phyloP scores from a whole-genome alignment of 805 yeast genomes.

The Teunomyces kruisii region DNA sequence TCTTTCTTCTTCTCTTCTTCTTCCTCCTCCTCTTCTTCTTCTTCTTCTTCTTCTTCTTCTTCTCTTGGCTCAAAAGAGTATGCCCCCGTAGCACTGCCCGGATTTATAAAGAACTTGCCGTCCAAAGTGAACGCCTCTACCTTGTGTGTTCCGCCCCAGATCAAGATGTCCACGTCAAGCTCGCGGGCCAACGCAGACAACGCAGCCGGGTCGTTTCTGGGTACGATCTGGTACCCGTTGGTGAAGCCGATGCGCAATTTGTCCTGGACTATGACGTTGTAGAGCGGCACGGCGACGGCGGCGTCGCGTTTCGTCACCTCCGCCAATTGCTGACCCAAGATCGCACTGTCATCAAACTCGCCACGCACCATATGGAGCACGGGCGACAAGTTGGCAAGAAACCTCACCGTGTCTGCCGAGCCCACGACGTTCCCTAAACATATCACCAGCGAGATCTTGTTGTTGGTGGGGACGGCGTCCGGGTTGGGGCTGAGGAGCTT shows the following conservation, averaged over 20 bases:
- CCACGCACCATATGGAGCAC: conserved; percentile 79
- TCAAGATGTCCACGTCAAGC: conserved; percentile 84
- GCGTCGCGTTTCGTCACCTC: conserved; percentile 10
- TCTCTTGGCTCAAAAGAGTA: conserved; percentile 62
- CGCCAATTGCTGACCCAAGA: conserved; percentile 32
- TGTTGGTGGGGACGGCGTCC: conserved; percentile 32
- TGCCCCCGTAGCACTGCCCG: conserved; percentile 97
- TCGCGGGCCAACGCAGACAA: conserved; percentile 81
- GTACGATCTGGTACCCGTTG: conserved; percentile 80
- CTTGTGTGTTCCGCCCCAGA: conserved; percentile 92
- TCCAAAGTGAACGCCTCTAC: conserved; percentile 93
- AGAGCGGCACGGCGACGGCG: conserved; percentile 53
- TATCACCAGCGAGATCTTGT: conserved; percentile 80
- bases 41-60: conserved; percentile 48
- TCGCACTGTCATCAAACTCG: conserved; percentile 62
- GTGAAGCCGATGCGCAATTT: conserved; percentile 78
- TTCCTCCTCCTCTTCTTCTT: conserved; percentile 22
- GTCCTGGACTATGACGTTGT: conserved; percentile 66
- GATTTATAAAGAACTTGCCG: conserved; percentile 91
- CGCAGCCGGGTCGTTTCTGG: conserved; percentile 84
- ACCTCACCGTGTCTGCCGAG: conserved; percentile 60
- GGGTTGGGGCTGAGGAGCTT: conserved; percentile 73
- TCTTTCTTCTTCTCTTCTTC: conserved; percentile 10
- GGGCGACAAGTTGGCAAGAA: conserved; percentile 66
- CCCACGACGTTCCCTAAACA: conserved; percentile 82